Conservation (phyloP, 768 basidiomycete species). For the Mrakia frigida region DNA sequence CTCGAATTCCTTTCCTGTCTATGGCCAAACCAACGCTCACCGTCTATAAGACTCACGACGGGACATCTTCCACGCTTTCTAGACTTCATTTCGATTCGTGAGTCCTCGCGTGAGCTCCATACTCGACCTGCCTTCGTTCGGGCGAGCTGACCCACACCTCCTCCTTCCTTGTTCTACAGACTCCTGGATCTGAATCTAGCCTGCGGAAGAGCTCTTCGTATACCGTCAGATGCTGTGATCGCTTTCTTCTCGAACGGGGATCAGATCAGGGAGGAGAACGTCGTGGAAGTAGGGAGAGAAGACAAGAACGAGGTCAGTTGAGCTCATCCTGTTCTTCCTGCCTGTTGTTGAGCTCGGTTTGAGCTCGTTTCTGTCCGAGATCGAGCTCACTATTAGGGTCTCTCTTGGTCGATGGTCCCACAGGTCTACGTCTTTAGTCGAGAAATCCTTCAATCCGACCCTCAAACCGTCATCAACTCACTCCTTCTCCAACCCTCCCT, state of each 20-base stretch:
- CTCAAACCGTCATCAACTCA: not conserved
- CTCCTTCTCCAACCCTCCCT: not conserved
- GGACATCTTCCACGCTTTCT: not conserved
- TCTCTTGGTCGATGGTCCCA: not conserved
- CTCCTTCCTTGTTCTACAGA: not conserved
- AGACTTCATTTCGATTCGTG: slow-evolving; percentile 8
- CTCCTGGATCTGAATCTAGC: slow-evolving; percentile 5
- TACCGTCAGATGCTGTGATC: slow-evolving; percentile 3
- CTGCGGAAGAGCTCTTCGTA: slow-evolving; percentile 6
- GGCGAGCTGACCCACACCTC: not conserved
- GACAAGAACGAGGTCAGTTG: slow-evolving; percentile 19
- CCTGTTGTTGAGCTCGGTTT: not conserved
- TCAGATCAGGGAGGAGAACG: slow-evolving; percentile 26
- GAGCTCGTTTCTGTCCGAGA: too few relatives aligned
- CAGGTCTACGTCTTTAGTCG: slow-evolving; percentile 27
- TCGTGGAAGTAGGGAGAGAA: slow-evolving; percentile 5
- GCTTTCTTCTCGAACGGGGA: slow-evolving; percentile 29
- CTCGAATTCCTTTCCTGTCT: too few relatives aligned
- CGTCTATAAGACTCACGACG: slow-evolving; percentile 8
- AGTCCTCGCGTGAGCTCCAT: not conserved
- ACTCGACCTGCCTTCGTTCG: too few relatives aligned
- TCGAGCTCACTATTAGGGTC: too few relatives aligned
- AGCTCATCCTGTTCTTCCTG: not conserved
- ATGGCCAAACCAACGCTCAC: slow-evolving; percentile 1
- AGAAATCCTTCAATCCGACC: slow-evolving; percentile 7